These are phyloP conservation scores for Penicillium sp. DNA, from an alignment of 2,329 filamentous ascomycete genomes.

Conservation along the genomic window DNA sequence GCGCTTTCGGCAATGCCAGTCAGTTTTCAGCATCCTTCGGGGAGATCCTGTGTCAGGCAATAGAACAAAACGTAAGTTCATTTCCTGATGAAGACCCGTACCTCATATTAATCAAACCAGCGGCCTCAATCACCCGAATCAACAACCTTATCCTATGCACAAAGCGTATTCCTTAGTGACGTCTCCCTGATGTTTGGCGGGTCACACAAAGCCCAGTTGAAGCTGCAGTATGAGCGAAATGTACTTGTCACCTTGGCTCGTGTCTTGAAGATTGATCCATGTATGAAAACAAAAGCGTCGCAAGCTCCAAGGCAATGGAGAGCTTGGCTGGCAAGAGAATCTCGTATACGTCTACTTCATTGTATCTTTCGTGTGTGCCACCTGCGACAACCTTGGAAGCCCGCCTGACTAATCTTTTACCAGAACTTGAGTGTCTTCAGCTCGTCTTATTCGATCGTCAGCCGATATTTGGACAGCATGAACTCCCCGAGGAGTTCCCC, in stretches of 20 bases:
- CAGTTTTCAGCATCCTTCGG: not conserved
- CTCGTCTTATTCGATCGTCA: conserved; percentile 4
- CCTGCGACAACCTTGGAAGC: not conserved
- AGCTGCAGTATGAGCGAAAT: conserved; percentile 5
- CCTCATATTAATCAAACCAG: not conserved
- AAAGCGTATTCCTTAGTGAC: conserved; percentile 1
- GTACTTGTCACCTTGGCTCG: not conserved
- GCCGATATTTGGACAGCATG: not conserved
- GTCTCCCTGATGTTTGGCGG: not conserved
- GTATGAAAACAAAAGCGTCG: not conserved
- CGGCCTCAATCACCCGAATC: conserved; percentile 1
- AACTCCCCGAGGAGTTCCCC: not conserved
- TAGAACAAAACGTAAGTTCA: conserved; percentile 2
- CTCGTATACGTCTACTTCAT: conserved; percentile 3
- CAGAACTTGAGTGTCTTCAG: conserved; percentile 4
- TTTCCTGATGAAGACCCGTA: not conserved
- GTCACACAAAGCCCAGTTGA: not conserved
- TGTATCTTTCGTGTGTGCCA: not conserved
- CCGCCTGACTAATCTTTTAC: not conserved
- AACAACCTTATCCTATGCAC: conserved; percentile 1
- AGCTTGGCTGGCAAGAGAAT: conserved; percentile 2
- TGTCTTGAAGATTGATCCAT: conserved; percentile 1
- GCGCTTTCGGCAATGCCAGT: not conserved
- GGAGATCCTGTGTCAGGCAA: not conserved
- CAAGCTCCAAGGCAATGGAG: not conserved